Conservation (phyloP, 305 asterid species). For the Vinca major region DNA sequence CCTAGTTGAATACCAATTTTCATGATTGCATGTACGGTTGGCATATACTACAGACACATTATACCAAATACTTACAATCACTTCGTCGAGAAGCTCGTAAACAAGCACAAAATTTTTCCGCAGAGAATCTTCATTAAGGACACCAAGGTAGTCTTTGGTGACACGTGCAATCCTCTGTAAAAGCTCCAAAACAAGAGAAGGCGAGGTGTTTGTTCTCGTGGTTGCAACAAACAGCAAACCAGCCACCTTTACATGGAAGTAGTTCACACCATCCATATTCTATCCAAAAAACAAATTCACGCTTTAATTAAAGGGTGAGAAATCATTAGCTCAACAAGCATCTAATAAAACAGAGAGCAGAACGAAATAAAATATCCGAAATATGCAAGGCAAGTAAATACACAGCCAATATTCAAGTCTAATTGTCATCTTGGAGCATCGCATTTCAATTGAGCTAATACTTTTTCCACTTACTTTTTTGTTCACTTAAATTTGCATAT, state of each 20-base stretch:
- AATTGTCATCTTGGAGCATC: neutral
- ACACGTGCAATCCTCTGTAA: slow-evolving; percentile 96
- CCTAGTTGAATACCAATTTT: neutral
- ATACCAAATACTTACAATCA: slow-evolving; percentile 52
- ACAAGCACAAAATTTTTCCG: slow-evolving; percentile 94
- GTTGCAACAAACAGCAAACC: slow-evolving; percentile 93
- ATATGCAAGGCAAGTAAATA: neutral
- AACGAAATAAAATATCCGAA: neutral
- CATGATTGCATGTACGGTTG: neutral
- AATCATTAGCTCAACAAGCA: neutral
- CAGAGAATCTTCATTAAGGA: slow-evolving; percentile 85
- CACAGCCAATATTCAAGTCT: neutral
- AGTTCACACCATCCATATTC: slow-evolving; percentile 95
- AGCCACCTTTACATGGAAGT: slow-evolving; percentile 92
- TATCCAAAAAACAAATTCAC: slow-evolving; percentile 25
- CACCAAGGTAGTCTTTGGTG: slow-evolving; percentile 92
- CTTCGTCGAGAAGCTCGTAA: slow-evolving; percentile 96
- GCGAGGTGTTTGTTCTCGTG: slow-evolving; percentile 73
- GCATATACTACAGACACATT: neutral
- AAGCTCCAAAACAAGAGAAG: slow-evolving; percentile 93
- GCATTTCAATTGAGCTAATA: neutral
- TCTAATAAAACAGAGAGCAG: neutral
- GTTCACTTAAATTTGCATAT: neutral
- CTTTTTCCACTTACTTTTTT: neutral
- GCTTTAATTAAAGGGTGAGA: slow-evolving; percentile 9